Conservation (phyloP, 768 basidiomycete genomes). For the Pleurotus cornucopiae region DNA sequence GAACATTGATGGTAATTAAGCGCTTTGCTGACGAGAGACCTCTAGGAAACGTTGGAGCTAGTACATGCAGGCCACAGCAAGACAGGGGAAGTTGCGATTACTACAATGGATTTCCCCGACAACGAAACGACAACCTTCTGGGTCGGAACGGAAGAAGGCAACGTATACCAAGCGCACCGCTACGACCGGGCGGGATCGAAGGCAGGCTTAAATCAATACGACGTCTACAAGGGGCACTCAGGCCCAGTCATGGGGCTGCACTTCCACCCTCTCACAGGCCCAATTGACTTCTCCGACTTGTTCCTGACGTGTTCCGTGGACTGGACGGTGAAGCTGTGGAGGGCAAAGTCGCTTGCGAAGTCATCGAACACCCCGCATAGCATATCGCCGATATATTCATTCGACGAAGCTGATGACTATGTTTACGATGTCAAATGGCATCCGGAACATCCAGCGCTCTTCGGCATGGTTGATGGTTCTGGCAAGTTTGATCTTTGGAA, state of each 20-base stretch:
- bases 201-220: constrained; percentile 90
- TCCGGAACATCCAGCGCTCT: constrained; percentile 89
- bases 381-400: constrained; percentile 82
- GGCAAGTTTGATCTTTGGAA: constrained; percentile 99
- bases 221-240: constrained; percentile 88
- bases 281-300: constrained; percentile 92
- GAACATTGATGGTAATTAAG: background rate
- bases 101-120: constrained; percentile 89
- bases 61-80: constrained; percentile 90
- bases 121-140: constrained; percentile 97
- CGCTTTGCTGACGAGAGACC: background rate
- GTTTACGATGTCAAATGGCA: constrained; percentile 99
- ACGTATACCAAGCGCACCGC: constrained; percentile 93
- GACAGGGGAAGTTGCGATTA: constrained; percentile 95
- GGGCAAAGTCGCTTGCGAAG: constrained; percentile 73
- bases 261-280: constrained; percentile 90
- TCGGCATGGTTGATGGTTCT: constrained; percentile 90
- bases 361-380: constrained; percentile 56
- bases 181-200: constrained; percentile 97
- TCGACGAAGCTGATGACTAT: constrained; percentile 97
- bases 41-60: constrained; percentile 89
- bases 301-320: constrained; percentile 93
- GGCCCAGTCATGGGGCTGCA: constrained; percentile 93
- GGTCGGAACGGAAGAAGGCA: constrained; percentile 98
- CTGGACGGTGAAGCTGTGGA: constrained; percentile 99